Base-by-base conservation (phyloP, 2,329 filamentous ascomycete genomes). In the Huntiella bhutanensis region DNA sequence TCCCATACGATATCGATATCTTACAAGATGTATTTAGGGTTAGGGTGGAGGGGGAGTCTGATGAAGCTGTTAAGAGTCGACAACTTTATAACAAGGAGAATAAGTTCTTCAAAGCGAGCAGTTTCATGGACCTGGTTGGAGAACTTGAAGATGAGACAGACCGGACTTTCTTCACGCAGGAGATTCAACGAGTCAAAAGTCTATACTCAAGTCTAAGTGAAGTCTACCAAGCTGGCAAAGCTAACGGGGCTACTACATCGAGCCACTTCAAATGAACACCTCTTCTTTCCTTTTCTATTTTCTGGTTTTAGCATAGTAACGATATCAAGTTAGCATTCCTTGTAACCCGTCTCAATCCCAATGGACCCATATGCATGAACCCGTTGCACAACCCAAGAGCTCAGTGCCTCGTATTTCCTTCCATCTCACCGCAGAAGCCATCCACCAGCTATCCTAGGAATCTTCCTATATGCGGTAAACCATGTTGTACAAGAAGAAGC, bases 1-100 rank as follows among this genome's bases (percentile, higher is more conserved):
- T 74, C 47, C 70, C 70, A 2, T 66, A 73, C 54, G 71, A 75
- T 49, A 72, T 75, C 51, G 65, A 73, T 42, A 75, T 75, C 46
- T 53, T 75, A 41, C 59, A 71, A 54, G 59, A 68, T 47, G 70
- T 75, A 1, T 75, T 74, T 52, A 61, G 67, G 3, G 70, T 74
- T 1, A 59, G 56, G 3, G 62, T 57, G 0, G 57, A 58, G 0
- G 48, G 50, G 0, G 63, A 69, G 51, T 59, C 56, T 7, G 58
- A 60, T 2, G 62, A 61, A 45, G 58, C 58, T 4, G 51, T 70
- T 12, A 54, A 54, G 1, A 49, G 43, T 1, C 58, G 68, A 8
- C 59, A 63, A 13, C 57, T 75, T 42, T 75, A 75, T 49, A 75
- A 75, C 48, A 60, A 63, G n/a, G 57, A 51, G 3, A 76, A 75